Base-by-base conservation (phyloP, 768 basidiomycete genomes). In the Scleroderma bovista region DNA sequence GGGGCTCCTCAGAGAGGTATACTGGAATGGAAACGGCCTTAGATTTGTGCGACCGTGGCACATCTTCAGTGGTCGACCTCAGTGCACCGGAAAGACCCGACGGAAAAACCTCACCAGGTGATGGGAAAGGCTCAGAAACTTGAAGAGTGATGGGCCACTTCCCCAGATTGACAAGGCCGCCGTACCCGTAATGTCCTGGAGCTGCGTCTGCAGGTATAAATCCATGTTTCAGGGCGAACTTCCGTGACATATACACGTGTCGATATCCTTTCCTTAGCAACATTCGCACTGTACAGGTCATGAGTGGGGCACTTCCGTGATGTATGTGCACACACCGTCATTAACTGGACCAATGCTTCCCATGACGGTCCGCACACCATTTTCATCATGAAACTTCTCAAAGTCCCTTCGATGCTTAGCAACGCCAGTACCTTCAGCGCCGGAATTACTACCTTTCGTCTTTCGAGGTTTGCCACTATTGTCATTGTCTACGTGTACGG, bases 221-320 rank as follows among this genome's bases (percentile, higher is more conserved):
- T 2, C 85, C 86, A 63, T 96, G 81, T 56, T 83, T 78, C 53
- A 83, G 72, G 2, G 96, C 96, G 61, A 98, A 99, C 62, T 87
- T 86, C 48, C 96, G 80, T 12, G 93, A 96, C 51, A 99, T 86
- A 69, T 99, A 99, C 45, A 97, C 94, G 60, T 94, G 84, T 13
- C 92, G 77, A 67, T 98, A 87, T 16, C 96, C 94, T 16, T 81
- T 78, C 68, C 92, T 95, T 52, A 99, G 75, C 34, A 97, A 78
- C 94, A 97, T 99, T 17, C 88, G 82, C 1, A 94, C 92, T 92
- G 59, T 0, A 19, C 16, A 39, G 19, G 46, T 23, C 4, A 8
- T 7, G 12, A 50, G 32, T 41, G 20, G 20, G 13, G 22, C 33
- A 16, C 6, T 31, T 10, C n/a, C 15, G 9, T 8, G 32, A 42